Evolutionary conservation across 805 yeast species (phyloP).

Genomic region (Maudiozyma serrabonitensis): DNA sequence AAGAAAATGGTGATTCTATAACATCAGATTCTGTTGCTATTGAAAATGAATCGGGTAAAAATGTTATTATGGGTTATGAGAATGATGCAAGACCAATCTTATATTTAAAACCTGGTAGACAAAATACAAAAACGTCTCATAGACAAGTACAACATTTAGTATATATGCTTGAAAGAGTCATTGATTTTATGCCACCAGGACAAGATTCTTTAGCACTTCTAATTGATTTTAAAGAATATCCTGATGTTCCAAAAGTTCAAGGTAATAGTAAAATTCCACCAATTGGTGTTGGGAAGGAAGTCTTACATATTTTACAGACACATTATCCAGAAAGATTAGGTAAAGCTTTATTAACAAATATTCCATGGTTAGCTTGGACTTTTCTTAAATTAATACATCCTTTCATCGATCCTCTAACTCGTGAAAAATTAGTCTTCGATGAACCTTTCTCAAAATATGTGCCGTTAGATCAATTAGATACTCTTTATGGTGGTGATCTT

Average conservation of each 20-base stretch:
- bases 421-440: slow-evolving; percentile 86
- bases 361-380: slow-evolving; percentile 91
- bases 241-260: slow-evolving; percentile 43
- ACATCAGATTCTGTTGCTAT: slow-evolving; percentile 44
- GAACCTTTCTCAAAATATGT: slow-evolving; percentile 81
- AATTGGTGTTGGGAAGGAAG: slow-evolving; percentile 79
- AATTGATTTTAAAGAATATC: slow-evolving; percentile 81
- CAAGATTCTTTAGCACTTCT: slow-evolving; percentile 88
- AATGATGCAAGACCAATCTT: slow-evolving; percentile 85
- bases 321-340: slow-evolving; percentile 98
- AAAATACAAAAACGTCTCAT: slow-evolving; percentile 82
- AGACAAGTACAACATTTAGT: slow-evolving; percentile 96
- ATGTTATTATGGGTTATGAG: slow-evolving; percentile 84
- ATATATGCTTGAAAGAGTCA: slow-evolving; percentile 82
- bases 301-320: slow-evolving; percentile 83
- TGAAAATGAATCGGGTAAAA: slow-evolving; percentile 89
- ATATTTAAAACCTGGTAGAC: slow-evolving; percentile 88
- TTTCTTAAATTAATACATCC: slow-evolving; percentile 88
- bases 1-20: slow-evolving; percentile 38
- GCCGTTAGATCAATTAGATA: slow-evolving; percentile 71
- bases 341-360: slow-evolving; percentile 80
- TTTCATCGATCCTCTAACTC: slow-evolving; percentile 89
- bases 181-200: slow-evolving; percentile 92
- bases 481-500: slow-evolving; percentile 74
- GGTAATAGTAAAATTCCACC: slow-evolving; percentile 74